Evolutionary conservation across 495 filamentous ascomycete genomes (phyloP).

Genomic region (Mycothermus thermophilus): DNA sequence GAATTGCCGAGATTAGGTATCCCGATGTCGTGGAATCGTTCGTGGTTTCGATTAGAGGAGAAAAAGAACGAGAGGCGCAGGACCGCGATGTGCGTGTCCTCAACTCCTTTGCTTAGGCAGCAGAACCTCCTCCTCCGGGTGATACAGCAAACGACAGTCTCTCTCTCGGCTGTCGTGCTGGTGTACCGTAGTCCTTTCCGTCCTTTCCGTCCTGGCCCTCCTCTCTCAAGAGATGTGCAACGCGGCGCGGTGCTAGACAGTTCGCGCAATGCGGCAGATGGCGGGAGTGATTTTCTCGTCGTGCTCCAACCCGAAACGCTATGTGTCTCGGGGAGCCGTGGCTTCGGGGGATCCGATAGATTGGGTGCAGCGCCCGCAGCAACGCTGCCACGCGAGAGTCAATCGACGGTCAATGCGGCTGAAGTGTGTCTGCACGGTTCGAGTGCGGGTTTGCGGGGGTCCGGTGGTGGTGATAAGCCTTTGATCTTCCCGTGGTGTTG

Average conservation of each 20-base stretch:
- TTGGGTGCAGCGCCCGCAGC: constrained; percentile 3
- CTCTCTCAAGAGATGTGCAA: too few relatives aligned
- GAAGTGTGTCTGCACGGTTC: neutral
- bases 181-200: neutral
- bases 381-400: neutral
- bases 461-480: neutral
- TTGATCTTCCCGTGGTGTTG: neutral
- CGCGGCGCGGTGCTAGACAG: too few relatives aligned
- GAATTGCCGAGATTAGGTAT: constrained; percentile 10
- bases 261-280: too few relatives aligned
- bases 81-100: too few relatives aligned
- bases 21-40: too few relatives aligned
- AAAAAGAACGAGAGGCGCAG: neutral
- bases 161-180: neutral
- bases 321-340: constrained; percentile 7
- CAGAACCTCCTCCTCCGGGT: neutral
- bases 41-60: neutral
- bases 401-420: constrained; percentile 6
- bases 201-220: neutral
- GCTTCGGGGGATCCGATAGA: constrained; percentile 8
- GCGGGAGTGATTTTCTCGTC: constrained; percentile 3
- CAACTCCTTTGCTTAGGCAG: too few relatives aligned
- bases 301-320: constrained; percentile 11
- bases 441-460: neutral
- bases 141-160: too few relatives aligned